Evolutionary conservation across 2,329 filamentous ascomycete genomes (phyloP).

Genomic region (Lomentospora prolificans): DNA sequence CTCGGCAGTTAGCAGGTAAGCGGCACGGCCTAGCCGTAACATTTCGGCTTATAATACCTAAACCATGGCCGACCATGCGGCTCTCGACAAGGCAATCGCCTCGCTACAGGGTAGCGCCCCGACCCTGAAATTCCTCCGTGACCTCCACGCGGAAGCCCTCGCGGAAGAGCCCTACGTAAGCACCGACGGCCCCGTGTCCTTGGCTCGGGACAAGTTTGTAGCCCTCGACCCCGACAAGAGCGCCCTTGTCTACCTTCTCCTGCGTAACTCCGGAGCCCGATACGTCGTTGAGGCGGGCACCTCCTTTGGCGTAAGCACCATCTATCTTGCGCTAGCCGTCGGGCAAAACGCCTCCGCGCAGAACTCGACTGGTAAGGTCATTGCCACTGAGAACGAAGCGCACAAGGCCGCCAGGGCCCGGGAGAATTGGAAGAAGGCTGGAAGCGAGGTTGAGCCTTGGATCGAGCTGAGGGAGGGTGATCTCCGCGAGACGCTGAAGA

Average conservation of each 20-base stretch:
- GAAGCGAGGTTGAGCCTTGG: conserved; percentile 32
- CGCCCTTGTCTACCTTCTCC: conserved; percentile 43
- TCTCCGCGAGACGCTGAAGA: conserved; percentile 40
- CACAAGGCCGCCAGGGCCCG: conserved; percentile 40
- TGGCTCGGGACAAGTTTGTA: conserved; percentile 42
- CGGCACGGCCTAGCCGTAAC: too few species aligned
- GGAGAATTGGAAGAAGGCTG: conserved; percentile 42
- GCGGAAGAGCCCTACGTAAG: conserved; percentile 4
- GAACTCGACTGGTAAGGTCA: background rate
- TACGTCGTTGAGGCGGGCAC: conserved; percentile 51
- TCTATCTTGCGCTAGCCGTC: conserved; percentile 51
- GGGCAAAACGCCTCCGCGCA: conserved; percentile 29
- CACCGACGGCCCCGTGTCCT: conserved; percentile 27
- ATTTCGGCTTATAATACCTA: too few species aligned
- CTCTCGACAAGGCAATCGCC: background rate
- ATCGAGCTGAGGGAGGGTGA: conserved; percentile 51
- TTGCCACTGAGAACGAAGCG: conserved; percentile 48
- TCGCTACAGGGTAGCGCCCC: conserved; percentile 11
- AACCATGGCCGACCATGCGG: background rate
- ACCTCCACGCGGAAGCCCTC: conserved; percentile 17
- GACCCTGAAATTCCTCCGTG: conserved; percentile 15
- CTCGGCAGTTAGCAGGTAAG: too few species aligned
- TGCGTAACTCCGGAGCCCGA: conserved; percentile 35
- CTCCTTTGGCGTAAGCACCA: conserved; percentile 51
- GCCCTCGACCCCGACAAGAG: conserved; percentile 50